Evolutionary conservation across 257 asterid genomes (phyloP).

Genomic region (Forsythia suspensa): DNA sequence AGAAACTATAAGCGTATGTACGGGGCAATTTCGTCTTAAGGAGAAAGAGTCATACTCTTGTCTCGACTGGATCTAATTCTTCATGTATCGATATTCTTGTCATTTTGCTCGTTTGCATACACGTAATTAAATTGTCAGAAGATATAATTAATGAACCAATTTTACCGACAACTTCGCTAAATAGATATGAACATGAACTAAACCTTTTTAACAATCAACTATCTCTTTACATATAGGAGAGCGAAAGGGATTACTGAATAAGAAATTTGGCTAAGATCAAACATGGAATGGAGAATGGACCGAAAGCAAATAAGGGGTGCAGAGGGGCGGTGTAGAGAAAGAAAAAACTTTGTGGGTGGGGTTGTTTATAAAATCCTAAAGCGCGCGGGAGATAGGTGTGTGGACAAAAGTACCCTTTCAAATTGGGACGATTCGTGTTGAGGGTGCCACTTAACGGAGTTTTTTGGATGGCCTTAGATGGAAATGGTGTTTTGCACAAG

Average conservation of each 20-base stretch:
- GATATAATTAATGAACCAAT: too few relatives aligned
- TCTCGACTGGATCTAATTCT: too few relatives aligned
- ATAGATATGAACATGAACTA: not conserved
- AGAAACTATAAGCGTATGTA: too few relatives aligned
- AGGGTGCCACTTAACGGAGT: too few relatives aligned
- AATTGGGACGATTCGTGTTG: too few relatives aligned
- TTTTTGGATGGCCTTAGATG: too few relatives aligned
- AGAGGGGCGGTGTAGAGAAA: constrained; percentile 51
- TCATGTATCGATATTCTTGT: too few relatives aligned
- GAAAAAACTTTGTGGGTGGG: constrained; percentile 21
- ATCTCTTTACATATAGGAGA: not conserved
- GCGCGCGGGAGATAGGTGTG: constrained; percentile 26
- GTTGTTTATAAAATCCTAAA: constrained; percentile 71
- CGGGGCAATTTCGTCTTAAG: too few relatives aligned
- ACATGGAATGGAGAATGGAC: not conserved
- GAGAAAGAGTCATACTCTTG: too few relatives aligned
- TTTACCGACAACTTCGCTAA: not conserved
- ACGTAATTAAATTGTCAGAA: not conserved
- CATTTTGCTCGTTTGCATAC: constrained; percentile 33
- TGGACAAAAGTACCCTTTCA: too few relatives aligned
- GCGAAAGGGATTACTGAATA: constrained; percentile 22
- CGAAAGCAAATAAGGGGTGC: not conserved
- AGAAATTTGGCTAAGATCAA: constrained; percentile 25
- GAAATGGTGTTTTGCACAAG: too few relatives aligned
- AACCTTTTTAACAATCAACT: not conserved